Evolutionary conservation across 1,284 basidiomycete genomes (phyloP).

Genomic region (Porogramme epimiltina): DNA sequence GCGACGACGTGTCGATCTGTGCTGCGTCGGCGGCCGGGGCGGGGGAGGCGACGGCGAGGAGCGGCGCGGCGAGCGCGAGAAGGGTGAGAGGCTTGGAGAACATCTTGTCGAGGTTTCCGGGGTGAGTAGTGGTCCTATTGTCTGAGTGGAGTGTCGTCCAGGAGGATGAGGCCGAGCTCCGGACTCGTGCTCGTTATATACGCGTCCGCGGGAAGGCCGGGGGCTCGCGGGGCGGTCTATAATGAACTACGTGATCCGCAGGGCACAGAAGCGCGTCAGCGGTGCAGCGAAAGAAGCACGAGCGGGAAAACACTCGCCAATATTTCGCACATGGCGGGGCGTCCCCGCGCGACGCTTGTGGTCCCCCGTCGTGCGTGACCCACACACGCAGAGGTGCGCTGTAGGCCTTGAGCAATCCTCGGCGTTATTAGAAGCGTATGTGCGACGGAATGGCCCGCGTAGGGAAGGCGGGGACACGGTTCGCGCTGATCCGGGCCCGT

Average conservation of each 20-base stretch:
- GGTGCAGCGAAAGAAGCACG: neutral
- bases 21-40: constrained; percentile 9
- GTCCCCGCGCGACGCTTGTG: constrained; percentile 1
- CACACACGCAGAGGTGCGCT: too few species aligned
- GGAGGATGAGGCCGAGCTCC: neutral
- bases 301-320: constrained; percentile 17
- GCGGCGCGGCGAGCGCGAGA: constrained; percentile 9
- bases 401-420: constrained; percentile 3
- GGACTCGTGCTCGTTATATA: constrained; percentile 1
- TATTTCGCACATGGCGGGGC: constrained; percentile 12
- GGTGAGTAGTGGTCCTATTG: neutral
- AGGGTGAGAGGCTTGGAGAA: constrained; percentile 12
- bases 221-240: too few species aligned
- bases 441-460: constrained; percentile 1
- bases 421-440: constrained; percentile 13
- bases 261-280: neutral
- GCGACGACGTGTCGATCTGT: constrained; percentile 32
- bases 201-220: neutral
- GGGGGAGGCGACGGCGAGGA: constrained; percentile 15
- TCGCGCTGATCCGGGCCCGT: constrained; percentile 3
- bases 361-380: neutral
- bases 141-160: neutral
- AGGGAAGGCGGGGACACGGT: too few species aligned
- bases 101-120: constrained; percentile 2
- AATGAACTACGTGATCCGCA: constrained; percentile 5